Base-by-base conservation (phyloP, 352 stramenopile species). In the Pythium dissotocum region DNA sequence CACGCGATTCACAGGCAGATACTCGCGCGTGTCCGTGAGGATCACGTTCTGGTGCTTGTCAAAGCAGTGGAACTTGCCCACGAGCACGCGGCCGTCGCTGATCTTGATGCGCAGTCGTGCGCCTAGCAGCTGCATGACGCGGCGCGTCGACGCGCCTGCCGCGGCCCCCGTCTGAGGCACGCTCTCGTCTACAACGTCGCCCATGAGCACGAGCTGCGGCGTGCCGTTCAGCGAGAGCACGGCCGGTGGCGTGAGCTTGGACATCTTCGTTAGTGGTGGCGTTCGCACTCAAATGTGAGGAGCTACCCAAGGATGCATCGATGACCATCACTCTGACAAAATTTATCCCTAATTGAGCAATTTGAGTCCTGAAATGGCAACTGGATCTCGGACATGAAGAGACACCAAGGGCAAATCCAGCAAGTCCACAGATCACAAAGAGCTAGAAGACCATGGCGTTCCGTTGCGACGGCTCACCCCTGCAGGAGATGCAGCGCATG, bases 41-140 rank as follows among this genome's bases (percentile, higher is more conserved):
- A 93, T 91, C 35, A 93, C 73, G 70, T 93, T 93, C 74, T 91
- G 79, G 71, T 93, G 82, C 71, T 90, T 88, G 81, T 93, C 85
- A 66, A 93, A 87, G 72, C 85, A 91, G 75, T 93, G 83, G 65
- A 93, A 85, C 52, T 63, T 77, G 24, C 85, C 85, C 12, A 91
- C 60, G 44, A 93, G 36, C 40, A 90, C 76, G 72, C 85, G 82
- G 46, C 85, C 82, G 69, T 93, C 85, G 58, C 77, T 82, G 73
- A 93, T 89, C 63, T 87, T 77, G 60, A 93, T 71, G 51, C 85
- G 85, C 55, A 89, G 76, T 7, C 79, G 44, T 8, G 76, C 65
- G 36, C 82, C 82, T 12, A 93, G 70, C 54, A 93, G 67, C 63
- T 73, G 64, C 81, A 93, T 91, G 42, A 90, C 62, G 58, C 79